Conservation (phyloP, 139 green algal genomes). For the Chlorella sorokiniana region DNA sequence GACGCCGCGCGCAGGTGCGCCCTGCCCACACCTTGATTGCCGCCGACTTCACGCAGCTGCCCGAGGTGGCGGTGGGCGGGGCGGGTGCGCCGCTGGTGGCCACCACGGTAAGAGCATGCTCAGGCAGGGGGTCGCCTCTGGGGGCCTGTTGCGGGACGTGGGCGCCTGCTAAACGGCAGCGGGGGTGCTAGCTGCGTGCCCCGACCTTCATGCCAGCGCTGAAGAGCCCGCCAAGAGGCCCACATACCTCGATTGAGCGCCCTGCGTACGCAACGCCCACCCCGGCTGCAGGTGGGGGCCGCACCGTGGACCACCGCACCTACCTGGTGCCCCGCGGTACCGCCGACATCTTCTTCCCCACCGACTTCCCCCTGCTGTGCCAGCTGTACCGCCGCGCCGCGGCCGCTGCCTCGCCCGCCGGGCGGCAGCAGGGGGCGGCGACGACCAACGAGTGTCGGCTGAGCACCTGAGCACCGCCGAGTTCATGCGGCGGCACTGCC, state of each 20-base stretch:
- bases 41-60: constrained; percentile 86
- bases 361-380: constrained; percentile 76
- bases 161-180: too few relatives aligned
- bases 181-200: too few relatives aligned
- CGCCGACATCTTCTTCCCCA: constrained; percentile 93
- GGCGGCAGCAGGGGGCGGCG: not conserved
- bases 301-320: constrained; percentile 56
- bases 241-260: too few relatives aligned
- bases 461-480: constrained; percentile 39
- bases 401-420: not conserved
- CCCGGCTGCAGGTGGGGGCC: constrained; percentile 55
- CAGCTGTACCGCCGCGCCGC: constrained; percentile 54
- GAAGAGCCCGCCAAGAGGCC: too few relatives aligned
- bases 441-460: not conserved
- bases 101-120: constrained; percentile 54
- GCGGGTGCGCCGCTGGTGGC: constrained; percentile 82
- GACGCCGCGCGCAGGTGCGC: constrained; percentile 19
- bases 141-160: too few relatives aligned
- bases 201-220: too few relatives aligned
- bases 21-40: constrained; percentile 79
- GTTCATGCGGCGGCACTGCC: constrained; percentile 61
- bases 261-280: too few relatives aligned
- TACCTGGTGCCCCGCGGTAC: constrained; percentile 57
- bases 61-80: constrained; percentile 74
- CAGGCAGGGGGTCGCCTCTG: too few relatives aligned